These are phyloP conservation scores for Hippophae tibetana DNA, from an alignment of 306 rosid species.

Conservation along the genomic window DNA sequence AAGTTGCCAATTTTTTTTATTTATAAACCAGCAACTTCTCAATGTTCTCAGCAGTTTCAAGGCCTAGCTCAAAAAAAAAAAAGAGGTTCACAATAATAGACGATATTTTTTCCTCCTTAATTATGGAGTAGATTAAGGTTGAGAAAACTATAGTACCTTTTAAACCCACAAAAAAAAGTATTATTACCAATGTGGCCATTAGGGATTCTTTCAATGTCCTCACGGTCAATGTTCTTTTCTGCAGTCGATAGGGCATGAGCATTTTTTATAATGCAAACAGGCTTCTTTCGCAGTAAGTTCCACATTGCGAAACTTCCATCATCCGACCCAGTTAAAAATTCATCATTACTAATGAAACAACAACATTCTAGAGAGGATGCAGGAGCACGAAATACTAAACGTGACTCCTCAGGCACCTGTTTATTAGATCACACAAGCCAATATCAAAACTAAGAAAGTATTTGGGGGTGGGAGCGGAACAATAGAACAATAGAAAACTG, in stretches of 20 bases:
- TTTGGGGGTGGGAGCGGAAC: neutral
- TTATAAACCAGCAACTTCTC: neutral
- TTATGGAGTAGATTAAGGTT: too few species aligned
- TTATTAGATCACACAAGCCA: slow-evolving; percentile 17
- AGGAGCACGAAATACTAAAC: slow-evolving; percentile 80
- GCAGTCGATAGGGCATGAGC: slow-evolving; percentile 53
- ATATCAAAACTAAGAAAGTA: slow-evolving; percentile 11
- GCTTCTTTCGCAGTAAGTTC: slow-evolving; percentile 68
- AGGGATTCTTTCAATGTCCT: slow-evolving; percentile 39
- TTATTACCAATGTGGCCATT: slow-evolving; percentile 56
- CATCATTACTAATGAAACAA: slow-evolving; percentile 74
- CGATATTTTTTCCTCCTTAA: too few species aligned
- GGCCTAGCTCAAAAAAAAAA: too few species aligned
- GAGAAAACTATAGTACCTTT: too few species aligned
- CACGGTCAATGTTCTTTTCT: slow-evolving; percentile 29
- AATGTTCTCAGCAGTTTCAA: too few species aligned
- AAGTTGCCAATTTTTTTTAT: neutral
- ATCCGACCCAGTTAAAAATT: slow-evolving; percentile 77
- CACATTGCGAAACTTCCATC: slow-evolving; percentile 90
- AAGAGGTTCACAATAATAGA: too few species aligned
- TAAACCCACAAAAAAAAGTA: neutral
- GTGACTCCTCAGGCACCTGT: slow-evolving; percentile 95
- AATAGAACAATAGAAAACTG: neutral
- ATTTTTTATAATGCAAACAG: slow-evolving; percentile 58
- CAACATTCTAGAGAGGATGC: slow-evolving; percentile 82